Evolutionary conservation across 495 filamentous ascomycete genomes (phyloP).

Genomic region (Talaromyces nanjingensis): DNA sequence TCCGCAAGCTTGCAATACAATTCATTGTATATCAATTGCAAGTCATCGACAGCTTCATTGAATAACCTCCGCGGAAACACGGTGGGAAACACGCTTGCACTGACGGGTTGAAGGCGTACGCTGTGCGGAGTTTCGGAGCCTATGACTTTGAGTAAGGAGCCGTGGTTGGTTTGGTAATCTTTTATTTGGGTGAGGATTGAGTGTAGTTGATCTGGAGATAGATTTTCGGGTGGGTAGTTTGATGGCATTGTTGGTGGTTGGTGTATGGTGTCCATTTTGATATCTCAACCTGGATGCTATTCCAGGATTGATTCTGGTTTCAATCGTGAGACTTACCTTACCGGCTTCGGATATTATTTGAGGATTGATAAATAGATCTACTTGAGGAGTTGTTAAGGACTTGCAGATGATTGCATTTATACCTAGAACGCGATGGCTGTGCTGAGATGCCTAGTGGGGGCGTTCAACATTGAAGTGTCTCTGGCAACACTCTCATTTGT

Average conservation of each 20-base stretch:
- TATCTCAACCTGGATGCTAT: background rate
- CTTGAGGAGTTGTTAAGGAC: no score
- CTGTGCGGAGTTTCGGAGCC: conserved; percentile 46
- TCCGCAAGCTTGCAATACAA: conserved; percentile 70
- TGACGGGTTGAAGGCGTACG: conserved; percentile 63
- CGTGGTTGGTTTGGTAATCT: conserved; percentile 81
- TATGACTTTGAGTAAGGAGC: conserved; percentile 64
- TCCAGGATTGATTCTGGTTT: background rate
- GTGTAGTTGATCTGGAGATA: background rate
- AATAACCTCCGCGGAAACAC: conserved; percentile 67
- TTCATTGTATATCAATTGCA: conserved; percentile 72
- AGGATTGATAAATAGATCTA: no score
- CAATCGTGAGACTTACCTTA: background rate
- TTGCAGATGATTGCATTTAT: no score
- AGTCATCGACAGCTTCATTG: conserved; percentile 49
- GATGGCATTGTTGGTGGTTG: background rate
- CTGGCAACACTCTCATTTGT: background rate
- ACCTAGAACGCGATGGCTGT: background rate
- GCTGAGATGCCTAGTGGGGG: background rate
- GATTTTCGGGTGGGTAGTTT: background rate
- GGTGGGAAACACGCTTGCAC: conserved; percentile 75
- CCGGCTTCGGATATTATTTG: no score
- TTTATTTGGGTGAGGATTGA: conserved; percentile 51
- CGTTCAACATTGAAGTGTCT: background rate
- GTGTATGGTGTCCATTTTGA: background rate